Conservation (phyloP, 352 stramenopile genomes). For the Phytophthora syringae region DNA sequence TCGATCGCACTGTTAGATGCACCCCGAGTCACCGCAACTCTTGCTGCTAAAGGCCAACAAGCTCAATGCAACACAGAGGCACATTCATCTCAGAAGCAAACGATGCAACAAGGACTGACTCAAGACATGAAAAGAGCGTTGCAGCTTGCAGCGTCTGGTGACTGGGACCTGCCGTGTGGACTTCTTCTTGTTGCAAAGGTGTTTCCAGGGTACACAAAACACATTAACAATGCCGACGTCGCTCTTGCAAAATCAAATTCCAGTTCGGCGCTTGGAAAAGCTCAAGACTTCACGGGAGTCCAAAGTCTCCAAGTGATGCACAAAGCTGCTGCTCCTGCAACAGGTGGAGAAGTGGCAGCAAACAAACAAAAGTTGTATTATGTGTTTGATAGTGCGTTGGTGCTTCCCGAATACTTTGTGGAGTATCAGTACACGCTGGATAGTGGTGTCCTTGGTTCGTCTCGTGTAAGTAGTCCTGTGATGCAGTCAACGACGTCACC, state of each 20-base stretch:
- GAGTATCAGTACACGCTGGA: conserved; percentile 75
- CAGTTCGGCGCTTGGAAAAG: conserved; percentile 26
- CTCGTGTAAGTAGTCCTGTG: conserved; percentile 2
- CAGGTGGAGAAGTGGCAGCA: conserved; percentile 12
- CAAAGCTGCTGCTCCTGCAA: conserved; percentile 14
- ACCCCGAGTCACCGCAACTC: conserved; percentile 29
- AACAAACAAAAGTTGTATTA: conserved; percentile 78
- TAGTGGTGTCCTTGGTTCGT: conserved; percentile 7
- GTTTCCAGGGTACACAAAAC: conserved; percentile 78
- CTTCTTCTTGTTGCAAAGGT: conserved; percentile 84
- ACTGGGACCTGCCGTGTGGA: conserved; percentile 57
- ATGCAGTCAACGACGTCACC: conserved; percentile 11
- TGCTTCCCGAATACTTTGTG: conserved; percentile 89
- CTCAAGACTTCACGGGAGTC: conserved; percentile 45
- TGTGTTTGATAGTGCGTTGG: conserved; percentile 77
- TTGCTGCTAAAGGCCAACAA: conserved; percentile 31
- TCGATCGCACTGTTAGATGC: conserved; percentile 70
- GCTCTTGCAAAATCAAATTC: conserved; percentile 19
- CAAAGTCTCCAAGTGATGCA: conserved; percentile 65
- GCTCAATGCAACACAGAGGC: neutral
- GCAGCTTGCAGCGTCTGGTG: conserved; percentile 39
- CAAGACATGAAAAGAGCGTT: conserved; percentile 50
- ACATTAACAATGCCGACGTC: conserved; percentile 30
- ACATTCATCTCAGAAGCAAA: conserved; percentile 2
- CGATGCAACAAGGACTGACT: conserved; percentile 2